Percentiles rank a stretch among this genome's conserved stretches.
These are phyloP conservation scores for Tillandsia fasciculata DNA, from an alignment of 176 grass and related monocot species.

Conservation along the genomic window DNA sequence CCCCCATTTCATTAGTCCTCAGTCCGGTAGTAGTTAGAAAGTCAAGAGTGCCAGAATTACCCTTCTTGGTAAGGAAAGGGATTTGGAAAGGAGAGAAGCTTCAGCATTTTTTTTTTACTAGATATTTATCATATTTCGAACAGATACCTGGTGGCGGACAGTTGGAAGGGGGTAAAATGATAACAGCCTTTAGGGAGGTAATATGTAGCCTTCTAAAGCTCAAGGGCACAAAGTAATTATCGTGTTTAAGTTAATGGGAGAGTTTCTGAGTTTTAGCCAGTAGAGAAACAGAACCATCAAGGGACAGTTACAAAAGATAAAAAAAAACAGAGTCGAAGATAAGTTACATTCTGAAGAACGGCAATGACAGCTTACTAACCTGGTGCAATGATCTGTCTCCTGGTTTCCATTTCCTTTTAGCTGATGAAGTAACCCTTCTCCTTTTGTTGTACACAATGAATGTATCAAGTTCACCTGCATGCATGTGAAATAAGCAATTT, in stretches of 20 bases:
- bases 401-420: slow-evolving; percentile 92
- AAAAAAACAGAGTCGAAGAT: background rate
- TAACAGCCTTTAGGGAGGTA: too few relatives aligned
- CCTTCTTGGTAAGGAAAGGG: too few relatives aligned
- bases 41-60: background rate
- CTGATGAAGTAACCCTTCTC: slow-evolving; percentile 88
- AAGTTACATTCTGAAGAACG: background rate
- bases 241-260: too few relatives aligned
- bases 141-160: too few relatives aligned
- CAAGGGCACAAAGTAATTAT: too few relatives aligned
- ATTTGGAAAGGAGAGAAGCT: too few relatives aligned
- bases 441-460: slow-evolving; percentile 99
- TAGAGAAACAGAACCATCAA: too few relatives aligned
- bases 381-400: slow-evolving; percentile 78
- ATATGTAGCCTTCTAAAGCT: too few relatives aligned
- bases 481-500: background rate
- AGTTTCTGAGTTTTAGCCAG: too few relatives aligned
- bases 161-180: too few relatives aligned
- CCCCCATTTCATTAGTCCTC: background rate
- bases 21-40: background rate
- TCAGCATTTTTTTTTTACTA: too few relatives aligned
- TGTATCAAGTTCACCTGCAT: slow-evolving; percentile 57
- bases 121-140: too few relatives aligned
- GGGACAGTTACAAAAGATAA: background rate
- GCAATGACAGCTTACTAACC: slow-evolving; percentile 19